Conservation (phyloP, 306 rosid species). For the Leucaena leucocephala region DNA sequence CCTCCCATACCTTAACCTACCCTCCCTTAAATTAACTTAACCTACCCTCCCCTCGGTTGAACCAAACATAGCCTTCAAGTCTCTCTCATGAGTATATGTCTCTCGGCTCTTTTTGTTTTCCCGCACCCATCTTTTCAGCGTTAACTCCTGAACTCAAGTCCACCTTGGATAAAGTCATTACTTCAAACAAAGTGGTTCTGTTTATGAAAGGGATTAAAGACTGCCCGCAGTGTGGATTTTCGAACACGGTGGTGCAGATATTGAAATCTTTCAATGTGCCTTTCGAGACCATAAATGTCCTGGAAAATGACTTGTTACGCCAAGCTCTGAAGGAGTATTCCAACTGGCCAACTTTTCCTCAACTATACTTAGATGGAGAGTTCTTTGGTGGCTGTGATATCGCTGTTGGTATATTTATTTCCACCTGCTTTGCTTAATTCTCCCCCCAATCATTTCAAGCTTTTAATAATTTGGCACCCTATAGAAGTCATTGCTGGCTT, state of each 20-base stretch:
- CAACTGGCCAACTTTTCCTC: slow-evolving; percentile 97
- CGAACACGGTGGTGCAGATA: slow-evolving; percentile 91
- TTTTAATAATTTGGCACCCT: neutral
- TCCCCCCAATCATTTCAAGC: neutral
- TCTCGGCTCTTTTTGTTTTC: neutral
- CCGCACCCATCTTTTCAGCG: slow-evolving; percentile 48
- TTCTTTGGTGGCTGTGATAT: slow-evolving; percentile 98
- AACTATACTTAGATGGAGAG: slow-evolving; percentile 93
- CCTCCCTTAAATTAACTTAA: no score
- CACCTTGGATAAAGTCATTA: slow-evolving; percentile 85
- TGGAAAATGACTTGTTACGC: slow-evolving; percentile 82
- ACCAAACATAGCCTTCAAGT: no score
- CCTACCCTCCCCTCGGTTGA: no score
- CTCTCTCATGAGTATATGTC: neutral
- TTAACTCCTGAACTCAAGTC: slow-evolving; percentile 81
- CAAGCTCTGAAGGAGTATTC: slow-evolving; percentile 88
- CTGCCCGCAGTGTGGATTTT: slow-evolving; percentile 96
- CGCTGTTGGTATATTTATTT: slow-evolving; percentile 67
- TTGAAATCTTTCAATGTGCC: slow-evolving; percentile 74
- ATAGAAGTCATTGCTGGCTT: neutral
- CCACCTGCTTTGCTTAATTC: slow-evolving; percentile 2
- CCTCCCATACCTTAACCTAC: no score
- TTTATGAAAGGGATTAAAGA: slow-evolving; percentile 96
- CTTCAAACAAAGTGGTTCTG: slow-evolving; percentile 76
- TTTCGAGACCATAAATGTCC: slow-evolving; percentile 72